phyloP scores from a whole-genome alignment of 208 protist genomes.

The Trypanosoma theileri region DNA sequence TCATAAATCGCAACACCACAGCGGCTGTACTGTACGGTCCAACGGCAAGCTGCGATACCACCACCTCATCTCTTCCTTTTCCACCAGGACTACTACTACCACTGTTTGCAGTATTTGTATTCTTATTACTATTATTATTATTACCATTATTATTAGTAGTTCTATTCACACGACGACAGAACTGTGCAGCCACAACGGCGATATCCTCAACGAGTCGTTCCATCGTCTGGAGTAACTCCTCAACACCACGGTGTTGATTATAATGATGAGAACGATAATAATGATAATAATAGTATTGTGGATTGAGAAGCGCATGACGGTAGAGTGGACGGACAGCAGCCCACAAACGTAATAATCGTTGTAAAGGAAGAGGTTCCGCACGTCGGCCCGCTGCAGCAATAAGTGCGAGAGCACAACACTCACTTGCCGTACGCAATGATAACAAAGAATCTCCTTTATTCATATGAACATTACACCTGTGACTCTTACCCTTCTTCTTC shows the following conservation, averaged over 20 bases:
- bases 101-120: background rate
- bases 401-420: conserved; percentile 23
- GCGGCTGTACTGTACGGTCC: conserved; percentile 8
- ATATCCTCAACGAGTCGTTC: conserved; percentile 22
- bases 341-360: conserved; percentile 24
- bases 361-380: conserved; percentile 6
- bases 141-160: background rate
- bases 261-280: too few relatives aligned
- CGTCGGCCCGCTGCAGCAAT: background rate
- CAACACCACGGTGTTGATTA: background rate
- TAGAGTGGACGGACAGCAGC: conserved; percentile 11
- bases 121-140: background rate
- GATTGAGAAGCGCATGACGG: background rate
- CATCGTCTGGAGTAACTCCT: background rate
- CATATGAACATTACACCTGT: too few relatives aligned
- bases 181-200: conserved; percentile 26
- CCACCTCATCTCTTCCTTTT: background rate
- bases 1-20: conserved; percentile 6
- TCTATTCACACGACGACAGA: conserved; percentile 16
- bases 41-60: background rate
- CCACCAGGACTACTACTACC: background rate
- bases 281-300: too few relatives aligned
- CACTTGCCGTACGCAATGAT: conserved; percentile 30
- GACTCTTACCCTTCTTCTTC: too few relatives aligned
- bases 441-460: conserved; percentile 10